Conservation (phyloP, 768 basidiomycete species). For the Termitomyces sp. region DNA sequence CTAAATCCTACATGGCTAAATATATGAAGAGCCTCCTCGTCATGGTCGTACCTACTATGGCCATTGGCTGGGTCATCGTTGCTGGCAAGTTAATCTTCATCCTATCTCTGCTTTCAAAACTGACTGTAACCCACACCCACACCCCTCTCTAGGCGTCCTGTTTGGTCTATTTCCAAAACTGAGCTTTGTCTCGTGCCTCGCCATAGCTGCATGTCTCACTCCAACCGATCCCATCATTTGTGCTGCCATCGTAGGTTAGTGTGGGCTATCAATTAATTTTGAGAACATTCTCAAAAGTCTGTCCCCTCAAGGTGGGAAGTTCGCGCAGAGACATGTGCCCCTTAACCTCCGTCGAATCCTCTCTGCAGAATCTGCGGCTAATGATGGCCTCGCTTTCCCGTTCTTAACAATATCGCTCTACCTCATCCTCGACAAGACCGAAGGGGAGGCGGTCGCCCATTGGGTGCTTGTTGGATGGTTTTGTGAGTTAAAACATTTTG, state of each 20-base stretch:
- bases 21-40: slow-evolving; percentile 69
- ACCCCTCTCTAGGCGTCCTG: slow-evolving; percentile 73
- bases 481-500: slow-evolving; percentile 38
- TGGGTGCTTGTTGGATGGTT: slow-evolving; percentile 89
- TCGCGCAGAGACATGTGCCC: slow-evolving; percentile 68
- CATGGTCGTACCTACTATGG: slow-evolving; percentile 83
- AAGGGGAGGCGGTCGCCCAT: slow-evolving; percentile 62
- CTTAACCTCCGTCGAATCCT: slow-evolving; percentile 75
- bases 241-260: slow-evolving; percentile 70
- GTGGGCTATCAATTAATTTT: not conserved
- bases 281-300: no score
- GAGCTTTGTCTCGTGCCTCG: slow-evolving; percentile 71
- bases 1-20: slow-evolving; percentile 75
- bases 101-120: not conserved
- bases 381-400: slow-evolving; percentile 95
- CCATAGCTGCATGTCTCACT: slow-evolving; percentile 85
- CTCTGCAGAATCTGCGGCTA: slow-evolving; percentile 88
- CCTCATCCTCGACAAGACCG: slow-evolving; percentile 67
- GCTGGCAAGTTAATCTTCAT: slow-evolving; percentile 40
- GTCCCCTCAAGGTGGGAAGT: slow-evolving; percentile 54
- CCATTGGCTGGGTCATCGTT: slow-evolving; percentile 78
- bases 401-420: slow-evolving; percentile 88
- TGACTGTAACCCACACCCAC: no score
- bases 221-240: slow-evolving; percentile 96
- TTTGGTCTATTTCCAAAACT: slow-evolving; percentile 70